Evolutionary conservation across 768 basidiomycete genomes (phyloP).

Genomic region (Coprinellus micaceus): DNA sequence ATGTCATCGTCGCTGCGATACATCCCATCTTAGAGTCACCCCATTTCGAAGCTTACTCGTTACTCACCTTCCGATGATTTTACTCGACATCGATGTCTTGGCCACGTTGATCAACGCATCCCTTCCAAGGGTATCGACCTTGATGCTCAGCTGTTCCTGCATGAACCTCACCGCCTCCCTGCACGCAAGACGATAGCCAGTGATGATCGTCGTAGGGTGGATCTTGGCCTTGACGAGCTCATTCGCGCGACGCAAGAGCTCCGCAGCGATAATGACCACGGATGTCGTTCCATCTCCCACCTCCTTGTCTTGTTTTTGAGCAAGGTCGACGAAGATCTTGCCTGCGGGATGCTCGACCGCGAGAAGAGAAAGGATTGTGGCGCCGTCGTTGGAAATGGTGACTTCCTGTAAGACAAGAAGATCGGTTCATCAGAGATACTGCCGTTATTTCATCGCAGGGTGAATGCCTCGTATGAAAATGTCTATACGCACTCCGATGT

Average conservation of each 20-base stretch:
- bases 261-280: slow-evolving; percentile 97
- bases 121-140: slow-evolving; percentile 86
- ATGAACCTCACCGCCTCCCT: slow-evolving; percentile 97
- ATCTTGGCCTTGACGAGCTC: slow-evolving; percentile 98
- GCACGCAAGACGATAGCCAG: slow-evolving; percentile 95
- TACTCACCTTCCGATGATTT: slow-evolving; percentile 93
- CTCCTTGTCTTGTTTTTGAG: slow-evolving; percentile 99
- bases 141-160: slow-evolving; percentile 95
- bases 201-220: slow-evolving; percentile 98
- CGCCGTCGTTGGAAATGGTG: slow-evolving; percentile 99
- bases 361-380: slow-evolving; percentile 92
- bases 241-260: slow-evolving; percentile 91
- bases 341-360: slow-evolving; percentile 97
- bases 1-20: slow-evolving; percentile 84
- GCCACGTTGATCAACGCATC: slow-evolving; percentile 94
- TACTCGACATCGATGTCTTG: slow-evolving; percentile 98
- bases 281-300: slow-evolving; percentile 99
- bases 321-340: slow-evolving; percentile 95
- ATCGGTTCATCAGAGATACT: slow-evolving; percentile 11
- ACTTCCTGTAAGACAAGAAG: slow-evolving; percentile 65
- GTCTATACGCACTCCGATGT: slow-evolving; percentile 74
- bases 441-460: background rate
- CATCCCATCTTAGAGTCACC: background rate
- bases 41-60: background rate
- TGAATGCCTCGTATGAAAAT: background rate